Percentiles rank a stretch among this genome's conserved stretches.
phyloP scores from a whole-genome alignment of 257 asterid species.

The Solanum tacnaense region DNA sequence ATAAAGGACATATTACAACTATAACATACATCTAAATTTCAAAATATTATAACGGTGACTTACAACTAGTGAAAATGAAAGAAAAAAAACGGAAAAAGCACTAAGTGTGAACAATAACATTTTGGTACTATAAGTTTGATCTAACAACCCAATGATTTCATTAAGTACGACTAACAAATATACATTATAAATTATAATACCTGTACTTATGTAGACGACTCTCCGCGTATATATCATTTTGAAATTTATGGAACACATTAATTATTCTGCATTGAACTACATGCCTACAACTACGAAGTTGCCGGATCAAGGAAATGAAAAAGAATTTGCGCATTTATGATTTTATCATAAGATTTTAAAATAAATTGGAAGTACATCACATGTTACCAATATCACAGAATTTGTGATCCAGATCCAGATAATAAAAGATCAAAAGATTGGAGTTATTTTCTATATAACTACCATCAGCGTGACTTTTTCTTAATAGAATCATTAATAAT shows the following conservation, averaged over 20 bases:
- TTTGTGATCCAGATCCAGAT: neutral
- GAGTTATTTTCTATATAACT: neutral
- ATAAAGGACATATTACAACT: too few relatives aligned
- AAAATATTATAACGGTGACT: neutral
- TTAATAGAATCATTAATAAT: neutral
- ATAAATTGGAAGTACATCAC: neutral
- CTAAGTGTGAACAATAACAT: neutral
- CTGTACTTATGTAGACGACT: neutral
- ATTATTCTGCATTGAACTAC: neutral
- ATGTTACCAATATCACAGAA: neutral
- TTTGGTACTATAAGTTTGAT: neutral
- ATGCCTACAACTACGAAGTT: neutral
- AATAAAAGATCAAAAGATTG: neutral
- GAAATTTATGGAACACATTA: neutral
- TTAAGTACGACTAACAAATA: neutral
- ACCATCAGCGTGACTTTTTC: neutral
- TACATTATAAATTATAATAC: neutral
- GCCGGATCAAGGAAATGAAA: neutral
- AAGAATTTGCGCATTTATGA: neutral
- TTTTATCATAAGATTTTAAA: neutral
- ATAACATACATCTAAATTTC: neutral
- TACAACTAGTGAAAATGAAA: neutral
- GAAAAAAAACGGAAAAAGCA: neutral
- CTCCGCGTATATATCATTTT: neutral
- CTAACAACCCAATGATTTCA: neutral